Percentiles rank a stretch among this genome's conserved stretches.
phyloP scores from a whole-genome alignment of 2,329 filamentous ascomycete genomes.

The Sporothrix pallida region DNA sequence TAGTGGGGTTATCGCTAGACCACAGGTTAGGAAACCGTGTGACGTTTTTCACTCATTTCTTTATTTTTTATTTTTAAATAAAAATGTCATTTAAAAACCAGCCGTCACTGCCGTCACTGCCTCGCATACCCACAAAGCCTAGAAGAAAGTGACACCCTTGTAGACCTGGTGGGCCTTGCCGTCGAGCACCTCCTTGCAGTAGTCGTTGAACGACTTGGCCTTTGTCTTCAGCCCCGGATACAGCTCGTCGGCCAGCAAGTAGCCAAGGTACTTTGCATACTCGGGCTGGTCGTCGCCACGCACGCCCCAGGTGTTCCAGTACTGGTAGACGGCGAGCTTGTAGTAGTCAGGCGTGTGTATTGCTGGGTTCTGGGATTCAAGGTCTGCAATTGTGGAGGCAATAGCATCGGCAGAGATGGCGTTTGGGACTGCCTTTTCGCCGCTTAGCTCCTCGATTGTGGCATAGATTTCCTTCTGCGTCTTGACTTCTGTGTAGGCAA shows the following conservation, averaged over 20 bases:
- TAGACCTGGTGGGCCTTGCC: background rate
- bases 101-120: no score
- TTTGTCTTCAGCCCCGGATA: background rate
- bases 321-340: background rate
- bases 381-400: background rate
- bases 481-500: background rate
- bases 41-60: no score
- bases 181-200: background rate
- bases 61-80: no score
- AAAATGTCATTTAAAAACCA: no score
- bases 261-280: background rate
- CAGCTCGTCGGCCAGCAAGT: background rate
- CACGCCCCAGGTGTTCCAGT: background rate
- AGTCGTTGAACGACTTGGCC: background rate
- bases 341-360: background rate
- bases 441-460: background rate
- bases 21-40: no score
- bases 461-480: background rate
- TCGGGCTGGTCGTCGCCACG: background rate
- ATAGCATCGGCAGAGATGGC: background rate
- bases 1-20: no score
- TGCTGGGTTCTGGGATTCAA: background rate
- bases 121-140: background rate
- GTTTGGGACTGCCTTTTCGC: background rate
- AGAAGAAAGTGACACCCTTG: background rate